Evolutionary conservation across 2,329 filamentous ascomycete species (phyloP).

Genomic region (Talaromyces pinophilus): DNA sequence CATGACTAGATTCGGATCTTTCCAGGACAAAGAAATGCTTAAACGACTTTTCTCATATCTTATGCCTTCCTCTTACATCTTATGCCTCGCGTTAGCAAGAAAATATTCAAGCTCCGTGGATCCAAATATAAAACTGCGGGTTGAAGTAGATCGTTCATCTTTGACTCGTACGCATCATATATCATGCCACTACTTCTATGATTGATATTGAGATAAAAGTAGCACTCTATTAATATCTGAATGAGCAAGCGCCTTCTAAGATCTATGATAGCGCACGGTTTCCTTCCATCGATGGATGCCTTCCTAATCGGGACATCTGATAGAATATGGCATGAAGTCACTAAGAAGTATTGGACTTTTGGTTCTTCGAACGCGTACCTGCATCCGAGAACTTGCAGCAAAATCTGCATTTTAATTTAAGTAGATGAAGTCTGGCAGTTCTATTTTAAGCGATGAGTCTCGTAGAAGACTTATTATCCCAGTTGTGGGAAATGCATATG

Average conservation of each 20-base stretch:
- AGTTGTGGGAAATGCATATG: not conserved
- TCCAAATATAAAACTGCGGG: not conserved
- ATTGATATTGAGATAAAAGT: not conserved
- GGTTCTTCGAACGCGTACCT: conserved; percentile 5
- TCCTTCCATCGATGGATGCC: not conserved
- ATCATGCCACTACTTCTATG: not conserved
- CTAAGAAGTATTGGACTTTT: not conserved
- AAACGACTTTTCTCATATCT: not conserved
- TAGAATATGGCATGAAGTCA: not conserved
- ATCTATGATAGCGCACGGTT: not conserved
- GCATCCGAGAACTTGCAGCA: not conserved
- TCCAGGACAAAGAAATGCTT: not conserved
- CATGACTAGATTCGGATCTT: not conserved
- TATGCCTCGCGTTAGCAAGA: too few species aligned
- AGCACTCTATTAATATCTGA: not conserved
- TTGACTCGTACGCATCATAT: not conserved
- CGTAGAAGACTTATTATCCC: not conserved
- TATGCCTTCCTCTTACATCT: not conserved
- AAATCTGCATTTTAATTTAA: not conserved
- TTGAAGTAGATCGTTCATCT: not conserved
- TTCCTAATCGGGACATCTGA: not conserved
- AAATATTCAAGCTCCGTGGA: not conserved
- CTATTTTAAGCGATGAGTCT: not conserved
- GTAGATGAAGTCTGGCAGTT: not conserved
- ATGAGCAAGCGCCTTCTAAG: not conserved